A percentile compares a stretch with the other conserved stretches of the same genome.
Conservation (phyloP, 345 rosid genomes). For the Populus ilicifolia region DNA sequence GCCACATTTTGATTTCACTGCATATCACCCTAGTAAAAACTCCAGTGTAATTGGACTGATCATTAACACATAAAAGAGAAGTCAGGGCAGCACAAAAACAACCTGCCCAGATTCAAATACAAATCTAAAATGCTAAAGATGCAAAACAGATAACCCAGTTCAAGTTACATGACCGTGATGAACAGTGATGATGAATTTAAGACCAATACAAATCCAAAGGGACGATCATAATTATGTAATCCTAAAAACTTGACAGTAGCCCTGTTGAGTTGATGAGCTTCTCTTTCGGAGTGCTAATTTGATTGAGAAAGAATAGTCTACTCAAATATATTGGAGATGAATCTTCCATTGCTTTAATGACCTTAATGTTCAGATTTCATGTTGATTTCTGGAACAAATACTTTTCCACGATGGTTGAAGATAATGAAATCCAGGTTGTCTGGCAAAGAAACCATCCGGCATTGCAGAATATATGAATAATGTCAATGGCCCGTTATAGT, state of each 20-base stretch:
- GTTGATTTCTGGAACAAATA: slow-evolving; percentile 40
- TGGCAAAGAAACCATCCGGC: slow-evolving; percentile 84
- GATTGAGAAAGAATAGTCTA: neutral
- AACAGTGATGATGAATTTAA: neutral
- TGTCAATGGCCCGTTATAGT: neutral
- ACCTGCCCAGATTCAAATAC: neutral
- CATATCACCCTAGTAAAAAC: neutral
- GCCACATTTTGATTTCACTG: neutral
- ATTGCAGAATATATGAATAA: slow-evolving; percentile 9
- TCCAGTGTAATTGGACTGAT: neutral
- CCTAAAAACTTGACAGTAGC: neutral
- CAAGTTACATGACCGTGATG: neutral
- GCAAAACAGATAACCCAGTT: neutral
- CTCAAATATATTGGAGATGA: neutral
- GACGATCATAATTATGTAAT: neutral
- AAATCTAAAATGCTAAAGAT: neutral
- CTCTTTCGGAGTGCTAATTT: neutral
- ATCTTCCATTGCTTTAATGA: neutral
- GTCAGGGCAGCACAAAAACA: neutral
- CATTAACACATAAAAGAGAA: neutral
- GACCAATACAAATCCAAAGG: neutral
- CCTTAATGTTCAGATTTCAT: slow-evolving; percentile 51
- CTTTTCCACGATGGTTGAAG: slow-evolving; percentile 74
- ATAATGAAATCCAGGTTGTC: slow-evolving; percentile 83
- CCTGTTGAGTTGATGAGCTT: neutral